A percentile compares a stretch with the other conserved stretches of the same genome.
Conservation (phyloP, 2,329 filamentous ascomycete genomes). For the Pseudogymnoascus sp. region DNA sequence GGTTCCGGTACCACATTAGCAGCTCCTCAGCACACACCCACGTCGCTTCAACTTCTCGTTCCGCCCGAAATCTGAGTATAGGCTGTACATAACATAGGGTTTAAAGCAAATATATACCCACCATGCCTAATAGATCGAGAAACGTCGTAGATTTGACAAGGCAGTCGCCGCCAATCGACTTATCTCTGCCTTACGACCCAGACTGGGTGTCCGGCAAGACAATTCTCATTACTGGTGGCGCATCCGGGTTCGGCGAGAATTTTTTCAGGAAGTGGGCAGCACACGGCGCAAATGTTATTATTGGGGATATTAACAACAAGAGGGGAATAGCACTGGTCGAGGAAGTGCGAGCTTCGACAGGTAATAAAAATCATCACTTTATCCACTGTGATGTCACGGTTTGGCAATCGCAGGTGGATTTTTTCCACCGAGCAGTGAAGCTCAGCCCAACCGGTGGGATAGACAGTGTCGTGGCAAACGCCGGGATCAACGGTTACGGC, state of each 20-base stretch:
- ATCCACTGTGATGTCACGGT: conserved; percentile 57
- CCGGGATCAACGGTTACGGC: conserved; percentile 47
- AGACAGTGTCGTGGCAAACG: conserved; percentile 60
- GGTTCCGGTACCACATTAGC: not conserved
- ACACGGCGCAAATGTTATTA: conserved; percentile 51
- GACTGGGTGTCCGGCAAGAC: conserved; percentile 45
- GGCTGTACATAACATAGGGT: not conserved
- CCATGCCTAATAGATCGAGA: not conserved
- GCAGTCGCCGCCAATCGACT: conserved; percentile 38
- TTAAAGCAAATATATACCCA: not conserved
- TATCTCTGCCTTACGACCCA: conserved; percentile 37
- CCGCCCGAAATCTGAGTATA: not conserved
- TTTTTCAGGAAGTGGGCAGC: conserved; percentile 48
- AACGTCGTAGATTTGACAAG: not conserved
- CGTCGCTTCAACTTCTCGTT: not conserved
- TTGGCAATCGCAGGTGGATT: conserved; percentile 55
- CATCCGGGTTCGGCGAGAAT: conserved; percentile 51
- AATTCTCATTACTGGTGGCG: conserved; percentile 57
- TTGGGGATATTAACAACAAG: conserved; percentile 54
- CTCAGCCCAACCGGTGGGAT: conserved; percentile 49
- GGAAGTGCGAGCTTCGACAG: conserved; percentile 38
- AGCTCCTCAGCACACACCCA: not conserved
- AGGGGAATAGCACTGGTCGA: conserved; percentile 49
- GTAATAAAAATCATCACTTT: conserved; percentile 44
- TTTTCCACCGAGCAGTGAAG: conserved; percentile 53